Conservation (phyloP, 2,329 filamentous ascomycete genomes). For the Hypoxylon sp. region DNA sequence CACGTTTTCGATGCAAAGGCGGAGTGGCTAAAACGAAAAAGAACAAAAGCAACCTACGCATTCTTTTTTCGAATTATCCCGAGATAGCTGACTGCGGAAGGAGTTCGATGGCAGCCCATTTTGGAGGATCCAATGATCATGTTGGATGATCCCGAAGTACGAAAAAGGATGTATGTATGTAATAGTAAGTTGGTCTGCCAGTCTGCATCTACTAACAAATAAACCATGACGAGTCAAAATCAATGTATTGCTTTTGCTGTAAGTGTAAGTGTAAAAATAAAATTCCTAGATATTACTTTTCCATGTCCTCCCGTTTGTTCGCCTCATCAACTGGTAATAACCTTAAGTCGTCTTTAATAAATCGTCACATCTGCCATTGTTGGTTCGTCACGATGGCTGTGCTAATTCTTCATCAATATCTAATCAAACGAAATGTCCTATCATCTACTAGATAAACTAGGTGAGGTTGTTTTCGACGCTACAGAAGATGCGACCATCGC, state of each 20-base stretch:
- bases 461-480: conserved; percentile 4
- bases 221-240: conserved; percentile 17
- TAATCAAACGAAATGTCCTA: conserved; percentile 18
- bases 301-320: conserved; percentile 18
- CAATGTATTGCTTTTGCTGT: conserved; percentile 9
- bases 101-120: conserved; percentile 6
- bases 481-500: conserved; percentile 20
- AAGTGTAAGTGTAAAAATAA: conserved; percentile 18
- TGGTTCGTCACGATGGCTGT: conserved; percentile 25
- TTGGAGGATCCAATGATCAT: conserved; percentile 25
- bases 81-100: conserved; percentile 19
- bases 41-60: conserved; percentile 4
- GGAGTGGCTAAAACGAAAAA: conserved; percentile 10
- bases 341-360: conserved; percentile 7
- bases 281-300: conserved; percentile 29
- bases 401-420: conserved; percentile 9
- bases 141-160: conserved; percentile 30
- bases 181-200: too few species aligned
- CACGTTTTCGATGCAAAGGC: too few species aligned
- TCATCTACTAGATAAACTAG: conserved; percentile 11
- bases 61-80: conserved; percentile 12
- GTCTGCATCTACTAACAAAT: too few species aligned
- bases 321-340: conserved; percentile 6
- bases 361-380: conserved; percentile 23
- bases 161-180: conserved; percentile 23